phyloP scores from a whole-genome alignment of 1,284 basidiomycete species.

The Meripilus lineatus region DNA sequence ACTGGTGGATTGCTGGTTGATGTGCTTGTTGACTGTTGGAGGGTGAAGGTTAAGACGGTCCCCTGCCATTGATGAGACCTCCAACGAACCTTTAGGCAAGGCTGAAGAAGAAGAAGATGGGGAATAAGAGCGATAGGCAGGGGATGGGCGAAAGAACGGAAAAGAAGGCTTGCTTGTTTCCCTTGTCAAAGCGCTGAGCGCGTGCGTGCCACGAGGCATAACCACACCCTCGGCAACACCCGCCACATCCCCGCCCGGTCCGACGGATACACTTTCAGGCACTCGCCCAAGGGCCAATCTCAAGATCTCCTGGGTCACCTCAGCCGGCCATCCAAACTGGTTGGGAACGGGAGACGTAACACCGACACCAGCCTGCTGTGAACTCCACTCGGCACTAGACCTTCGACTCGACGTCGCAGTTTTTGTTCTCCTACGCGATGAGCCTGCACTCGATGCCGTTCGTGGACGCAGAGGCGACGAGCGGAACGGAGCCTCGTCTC shows the following conservation, averaged over 20 bases:
- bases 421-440: neutral
- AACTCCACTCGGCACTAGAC: constrained; percentile 38
- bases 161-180: constrained; percentile 18
- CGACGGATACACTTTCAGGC: no score
- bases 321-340: constrained; percentile 37
- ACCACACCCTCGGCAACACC: constrained; percentile 9
- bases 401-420: constrained; percentile 21
- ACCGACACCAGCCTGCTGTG: constrained; percentile 32
- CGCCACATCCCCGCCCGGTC: constrained; percentile 5
- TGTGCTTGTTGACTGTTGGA: constrained; percentile 1
- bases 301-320: constrained; percentile 39
- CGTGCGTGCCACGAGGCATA: constrained; percentile 13
- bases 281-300: constrained; percentile 30
- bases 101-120: constrained; percentile 15
- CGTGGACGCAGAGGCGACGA: constrained; percentile 1
- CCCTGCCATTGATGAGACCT: neutral
- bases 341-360: constrained; percentile 21
- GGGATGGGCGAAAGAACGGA: constrained; percentile 20
- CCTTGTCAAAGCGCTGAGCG: constrained; percentile 9
- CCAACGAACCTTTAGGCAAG: constrained; percentile 9
- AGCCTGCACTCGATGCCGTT: neutral
- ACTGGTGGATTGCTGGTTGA: no score
- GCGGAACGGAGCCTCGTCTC: constrained; percentile 2
- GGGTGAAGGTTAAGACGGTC: neutral
- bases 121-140: constrained; percentile 11